Base-by-base conservation (phyloP, 1,139 yeast species). In the Hanseniaspora gamundiae region DNA sequence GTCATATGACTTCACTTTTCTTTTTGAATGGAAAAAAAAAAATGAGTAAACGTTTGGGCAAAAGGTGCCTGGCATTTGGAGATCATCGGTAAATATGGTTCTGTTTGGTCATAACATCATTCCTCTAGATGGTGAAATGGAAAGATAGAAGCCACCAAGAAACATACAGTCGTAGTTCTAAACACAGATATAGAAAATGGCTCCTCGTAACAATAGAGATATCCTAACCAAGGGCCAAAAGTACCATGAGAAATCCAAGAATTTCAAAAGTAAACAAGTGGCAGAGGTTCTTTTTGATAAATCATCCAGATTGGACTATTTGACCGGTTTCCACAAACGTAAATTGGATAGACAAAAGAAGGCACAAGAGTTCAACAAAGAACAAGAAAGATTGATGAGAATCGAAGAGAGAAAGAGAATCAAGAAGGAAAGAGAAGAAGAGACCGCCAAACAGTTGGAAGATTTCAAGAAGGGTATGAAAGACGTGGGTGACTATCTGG, bases 311-410 rank as follows among this genome's bases (percentile, higher is more conserved):
- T 65, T 66, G 60, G 95, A 88, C 48, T 91, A 80, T 61, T 68
- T 91, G 53, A 91, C 96, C 1, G 98, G 98, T 29, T 91, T 91
- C 60, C 98, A 91, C 62, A 91, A 91, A 65, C 74, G 98, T 57
- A 91, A 91, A 62, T 59, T 88, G 19, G 83, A 83, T 57, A 73
- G 97, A 60, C 84, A 83, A 64, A 88, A 86, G 65, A 80, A 80
- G 52, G 97, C 97, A 0, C 78, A 76, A 51, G 83, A 75, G 48
- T 77, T 71, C 53, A 74, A 73, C 43, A 77, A 80, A 53, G 95
- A 87, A 58, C 84, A 80, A 56, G 94, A 80, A 6, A 70, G 88
- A 51, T 66, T 78, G 50, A 78, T 76, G 2, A 74, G 75, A 54
- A 69, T 86, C n/a, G 93, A 81, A 51, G 94, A 84, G 57, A 71